These are phyloP conservation scores for Colletotrichum abscissum DNA, from an alignment of 2,329 filamentous ascomycete genomes.

Conservation along the genomic window DNA sequence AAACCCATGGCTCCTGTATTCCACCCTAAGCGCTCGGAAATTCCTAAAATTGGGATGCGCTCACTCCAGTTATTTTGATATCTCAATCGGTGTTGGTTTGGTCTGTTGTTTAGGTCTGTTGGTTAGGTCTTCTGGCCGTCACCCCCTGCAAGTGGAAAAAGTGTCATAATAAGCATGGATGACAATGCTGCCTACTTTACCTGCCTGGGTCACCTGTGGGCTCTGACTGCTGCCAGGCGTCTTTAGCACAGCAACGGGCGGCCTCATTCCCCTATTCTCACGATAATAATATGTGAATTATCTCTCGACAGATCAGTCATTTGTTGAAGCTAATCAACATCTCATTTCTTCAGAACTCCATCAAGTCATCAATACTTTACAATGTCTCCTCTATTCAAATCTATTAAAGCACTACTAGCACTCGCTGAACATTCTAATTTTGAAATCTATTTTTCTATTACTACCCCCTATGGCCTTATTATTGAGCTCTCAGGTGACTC, in stretches of 20 bases:
- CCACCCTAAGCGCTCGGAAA: background rate
- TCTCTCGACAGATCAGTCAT: background rate
- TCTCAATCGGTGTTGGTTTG: background rate
- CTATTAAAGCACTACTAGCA: background rate
- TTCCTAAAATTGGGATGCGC: background rate
- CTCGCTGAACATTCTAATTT: background rate
- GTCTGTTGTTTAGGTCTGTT: background rate
- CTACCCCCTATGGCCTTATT: background rate
- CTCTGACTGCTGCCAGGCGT: background rate
- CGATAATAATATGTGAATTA: background rate
- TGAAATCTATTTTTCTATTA: fast-evolving
- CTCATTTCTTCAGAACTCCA: background rate
- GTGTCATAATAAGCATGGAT: background rate
- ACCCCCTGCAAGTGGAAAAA: background rate
- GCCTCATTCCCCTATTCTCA: background rate
- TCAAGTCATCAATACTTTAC: background rate
- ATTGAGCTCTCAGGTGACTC: background rate
- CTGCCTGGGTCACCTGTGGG: background rate
- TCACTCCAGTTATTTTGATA: background rate
- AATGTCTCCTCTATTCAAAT: background rate
- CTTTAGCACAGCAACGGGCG: background rate
- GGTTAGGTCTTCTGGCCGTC: background rate
- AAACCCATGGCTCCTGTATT: background rate
- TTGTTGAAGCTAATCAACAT: background rate
- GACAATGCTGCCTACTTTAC: too few species aligned